Percentiles rank a stretch among this genome's conserved stretches.
Conservation (phyloP, 129 eudicot genomes). For the Apium graveolens region DNA sequence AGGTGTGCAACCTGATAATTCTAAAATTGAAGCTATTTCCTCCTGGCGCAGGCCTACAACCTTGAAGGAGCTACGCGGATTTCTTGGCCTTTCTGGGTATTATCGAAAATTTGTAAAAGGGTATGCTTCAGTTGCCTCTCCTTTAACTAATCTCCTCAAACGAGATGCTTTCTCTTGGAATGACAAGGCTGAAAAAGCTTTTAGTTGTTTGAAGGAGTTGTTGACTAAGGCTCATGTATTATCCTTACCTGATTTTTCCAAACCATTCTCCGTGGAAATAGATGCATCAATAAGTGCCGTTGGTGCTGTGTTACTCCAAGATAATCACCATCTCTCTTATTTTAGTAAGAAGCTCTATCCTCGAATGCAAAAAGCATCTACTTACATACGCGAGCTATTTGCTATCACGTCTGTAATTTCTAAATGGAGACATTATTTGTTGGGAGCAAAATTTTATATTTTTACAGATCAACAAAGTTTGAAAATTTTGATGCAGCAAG, state of each 20-base stretch:
- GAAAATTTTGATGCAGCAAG: neutral
- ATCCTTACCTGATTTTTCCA: neutral
- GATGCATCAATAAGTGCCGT: neutral
- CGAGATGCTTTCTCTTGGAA: neutral
- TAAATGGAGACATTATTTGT: constrained; percentile 14
- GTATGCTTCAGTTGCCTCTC: neutral
- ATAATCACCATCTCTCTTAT: neutral
- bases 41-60: neutral
- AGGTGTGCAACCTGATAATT: neutral
- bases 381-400: neutral
- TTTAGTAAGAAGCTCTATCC: neutral
- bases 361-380: neutral
- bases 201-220: neutral
- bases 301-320: neutral
- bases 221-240: neutral
- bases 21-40: neutral
- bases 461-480: constrained; percentile 7
- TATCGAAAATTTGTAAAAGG: too few species aligned
- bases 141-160: neutral
- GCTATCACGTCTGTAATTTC: constrained; percentile 1
- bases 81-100: neutral
- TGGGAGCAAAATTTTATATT: neutral
- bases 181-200: neutral
- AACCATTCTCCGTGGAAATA: neutral
- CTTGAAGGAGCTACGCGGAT: neutral